Percentiles rank a stretch among this genome's conserved stretches.
Conservation (phyloP, 129 eudicot genomes). For the Solidago caesia region DNA sequence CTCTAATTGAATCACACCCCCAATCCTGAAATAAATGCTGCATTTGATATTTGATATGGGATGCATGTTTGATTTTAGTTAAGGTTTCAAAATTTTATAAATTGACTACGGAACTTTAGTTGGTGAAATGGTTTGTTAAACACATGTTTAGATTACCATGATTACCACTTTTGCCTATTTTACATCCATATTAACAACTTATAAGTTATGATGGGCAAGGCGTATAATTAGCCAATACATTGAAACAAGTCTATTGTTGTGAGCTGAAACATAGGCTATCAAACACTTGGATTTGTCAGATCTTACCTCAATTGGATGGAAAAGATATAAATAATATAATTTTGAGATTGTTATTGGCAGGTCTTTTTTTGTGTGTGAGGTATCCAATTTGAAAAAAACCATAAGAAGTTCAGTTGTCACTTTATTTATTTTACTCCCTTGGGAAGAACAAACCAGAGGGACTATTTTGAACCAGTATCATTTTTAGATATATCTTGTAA, state of each 20-base stretch:
- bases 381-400: neutral
- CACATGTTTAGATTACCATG: neutral
- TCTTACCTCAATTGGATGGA: slow-evolving; percentile 10
- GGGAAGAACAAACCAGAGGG: slow-evolving; percentile 7
- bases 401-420: neutral
- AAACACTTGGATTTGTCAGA: slow-evolving; percentile 7
- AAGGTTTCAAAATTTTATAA: neutral
- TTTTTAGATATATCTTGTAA: neutral
- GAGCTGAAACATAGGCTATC: slow-evolving; percentile 13
- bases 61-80: neutral
- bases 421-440: slow-evolving; percentile 1
- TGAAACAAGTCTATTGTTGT: slow-evolving; percentile 9
- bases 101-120: neutral
- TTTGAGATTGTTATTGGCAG: slow-evolving; percentile 15
- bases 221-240: slow-evolving; percentile 14
- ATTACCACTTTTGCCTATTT: too few relatives aligned
- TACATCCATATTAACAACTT: neutral
- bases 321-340: neutral
- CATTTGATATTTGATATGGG: neutral
- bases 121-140: neutral
- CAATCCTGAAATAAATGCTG: slow-evolving; percentile 2
- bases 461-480: slow-evolving; percentile 4
- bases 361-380: neutral
- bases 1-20: neutral
- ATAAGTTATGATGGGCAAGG: neutral